Conservation (phyloP, 1,284 basidiomycete species). For the Irpex sp. region DNA sequence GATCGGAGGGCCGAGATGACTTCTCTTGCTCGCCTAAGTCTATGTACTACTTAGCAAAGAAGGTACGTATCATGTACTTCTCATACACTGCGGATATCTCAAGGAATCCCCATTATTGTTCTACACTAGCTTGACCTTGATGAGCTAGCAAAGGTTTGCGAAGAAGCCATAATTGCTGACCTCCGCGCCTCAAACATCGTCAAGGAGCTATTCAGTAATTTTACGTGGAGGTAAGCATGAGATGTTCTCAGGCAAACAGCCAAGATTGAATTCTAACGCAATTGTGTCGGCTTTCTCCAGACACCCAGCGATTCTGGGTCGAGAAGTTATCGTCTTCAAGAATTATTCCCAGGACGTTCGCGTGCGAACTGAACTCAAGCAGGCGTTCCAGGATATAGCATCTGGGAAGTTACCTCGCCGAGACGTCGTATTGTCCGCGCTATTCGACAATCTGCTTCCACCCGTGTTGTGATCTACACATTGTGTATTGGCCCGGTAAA, state of each 20-base stretch:
- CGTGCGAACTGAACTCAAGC: neutral
- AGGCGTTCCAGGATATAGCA: neutral
- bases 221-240: constrained; percentile 14
- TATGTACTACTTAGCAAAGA: constrained; percentile 15
- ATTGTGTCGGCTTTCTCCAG: neutral
- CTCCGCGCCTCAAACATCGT: constrained; percentile 15
- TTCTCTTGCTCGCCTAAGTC: constrained; percentile 12
- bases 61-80: constrained; percentile 1
- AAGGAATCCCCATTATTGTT: neutral
- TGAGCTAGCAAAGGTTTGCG: constrained; percentile 4
- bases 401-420: neutral
- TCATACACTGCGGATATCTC: neutral
- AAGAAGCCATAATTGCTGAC: constrained; percentile 2
- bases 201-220: constrained; percentile 16
- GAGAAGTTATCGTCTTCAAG: neutral
- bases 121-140: constrained; percentile 2
- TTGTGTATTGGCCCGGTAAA: neutral
- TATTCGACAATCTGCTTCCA: neutral
- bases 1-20: neutral
- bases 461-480: neutral
- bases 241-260: neutral
- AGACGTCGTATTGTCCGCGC: neutral
- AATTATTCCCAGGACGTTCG: neutral
- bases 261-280: neutral
- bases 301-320: neutral